Conservation (phyloP, 179 eudicot species). For the Nepenthes alata region DNA sequence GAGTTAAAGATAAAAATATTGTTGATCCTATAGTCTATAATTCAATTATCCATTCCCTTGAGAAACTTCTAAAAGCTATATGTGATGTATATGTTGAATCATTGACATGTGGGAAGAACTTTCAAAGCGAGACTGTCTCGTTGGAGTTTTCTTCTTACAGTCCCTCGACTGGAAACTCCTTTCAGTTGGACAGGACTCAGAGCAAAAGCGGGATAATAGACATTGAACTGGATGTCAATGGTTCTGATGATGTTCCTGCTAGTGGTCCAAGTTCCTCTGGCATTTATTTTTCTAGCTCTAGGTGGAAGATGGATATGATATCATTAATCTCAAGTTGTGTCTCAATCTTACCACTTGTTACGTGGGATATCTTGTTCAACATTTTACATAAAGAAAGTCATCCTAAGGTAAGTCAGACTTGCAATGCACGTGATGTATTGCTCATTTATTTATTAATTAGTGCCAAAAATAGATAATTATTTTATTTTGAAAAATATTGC, state of each 20-base stretch:
- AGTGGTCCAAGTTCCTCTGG: constrained; percentile 28
- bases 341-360: constrained; percentile 50
- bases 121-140: constrained; percentile 22
- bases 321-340: constrained; percentile 54
- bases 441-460: neutral
- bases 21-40: constrained; percentile 22
- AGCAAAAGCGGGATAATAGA: constrained; percentile 44
- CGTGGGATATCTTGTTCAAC: constrained; percentile 77
- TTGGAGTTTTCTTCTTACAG: constrained; percentile 23
- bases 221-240: constrained; percentile 67
- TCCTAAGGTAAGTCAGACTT: constrained; percentile 33
- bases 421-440: neutral
- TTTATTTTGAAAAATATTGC: constrained; percentile 1
- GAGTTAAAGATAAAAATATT: constrained; percentile 20
- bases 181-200: constrained; percentile 13
- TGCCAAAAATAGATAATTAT: neutral
- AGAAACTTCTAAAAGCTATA: constrained; percentile 53
- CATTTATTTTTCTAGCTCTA: constrained; percentile 23
- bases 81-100: constrained; percentile 43
- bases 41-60: constrained; percentile 36
- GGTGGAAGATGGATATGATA: constrained; percentile 48
- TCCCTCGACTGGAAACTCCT: constrained; percentile 21
- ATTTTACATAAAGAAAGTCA: constrained; percentile 52
- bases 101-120: constrained; percentile 20
- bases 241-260: constrained; percentile 34